Evolutionary conservation across 1,139 yeast genomes (phyloP).

Genomic region (Debaryomyces psychrophilus): DNA sequence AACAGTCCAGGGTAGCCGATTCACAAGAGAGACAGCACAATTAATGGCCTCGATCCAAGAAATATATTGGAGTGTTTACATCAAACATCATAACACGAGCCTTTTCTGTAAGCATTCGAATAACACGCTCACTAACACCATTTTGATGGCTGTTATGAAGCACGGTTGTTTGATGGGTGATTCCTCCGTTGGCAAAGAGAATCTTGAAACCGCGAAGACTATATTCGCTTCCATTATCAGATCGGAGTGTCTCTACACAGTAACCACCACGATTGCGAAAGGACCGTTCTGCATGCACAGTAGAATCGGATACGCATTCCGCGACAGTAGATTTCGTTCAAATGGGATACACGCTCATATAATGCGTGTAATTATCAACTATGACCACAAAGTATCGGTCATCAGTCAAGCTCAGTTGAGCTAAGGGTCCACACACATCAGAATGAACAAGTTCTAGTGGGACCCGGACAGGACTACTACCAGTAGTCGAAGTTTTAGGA

Average conservation of each 20-base stretch:
- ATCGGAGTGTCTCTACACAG: background rate
- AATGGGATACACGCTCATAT: background rate
- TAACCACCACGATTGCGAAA: background rate
- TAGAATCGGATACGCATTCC: background rate
- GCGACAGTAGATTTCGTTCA: background rate
- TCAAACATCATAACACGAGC: background rate
- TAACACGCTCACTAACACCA: background rate
- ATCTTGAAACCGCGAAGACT: background rate
- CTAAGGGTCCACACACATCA: background rate
- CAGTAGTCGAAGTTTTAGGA: background rate
- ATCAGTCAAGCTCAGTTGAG: background rate
- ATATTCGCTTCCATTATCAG: conserved; percentile 2
- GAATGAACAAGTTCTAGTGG: conserved; percentile 1
- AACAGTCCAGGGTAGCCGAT: no score
- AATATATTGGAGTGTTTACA: background rate
- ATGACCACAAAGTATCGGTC: background rate
- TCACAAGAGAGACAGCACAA: no score
- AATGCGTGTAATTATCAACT: background rate
- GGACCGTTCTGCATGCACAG: background rate
- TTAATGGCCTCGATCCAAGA: no score
- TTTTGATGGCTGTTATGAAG: background rate
- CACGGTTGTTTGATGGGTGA: background rate
- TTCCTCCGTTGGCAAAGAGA: background rate
- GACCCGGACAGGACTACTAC: background rate
- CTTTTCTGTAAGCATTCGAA: background rate